Base-by-base conservation (phyloP, 2,329 filamentous ascomycete genomes). In the Lachnellula willkommii region DNA sequence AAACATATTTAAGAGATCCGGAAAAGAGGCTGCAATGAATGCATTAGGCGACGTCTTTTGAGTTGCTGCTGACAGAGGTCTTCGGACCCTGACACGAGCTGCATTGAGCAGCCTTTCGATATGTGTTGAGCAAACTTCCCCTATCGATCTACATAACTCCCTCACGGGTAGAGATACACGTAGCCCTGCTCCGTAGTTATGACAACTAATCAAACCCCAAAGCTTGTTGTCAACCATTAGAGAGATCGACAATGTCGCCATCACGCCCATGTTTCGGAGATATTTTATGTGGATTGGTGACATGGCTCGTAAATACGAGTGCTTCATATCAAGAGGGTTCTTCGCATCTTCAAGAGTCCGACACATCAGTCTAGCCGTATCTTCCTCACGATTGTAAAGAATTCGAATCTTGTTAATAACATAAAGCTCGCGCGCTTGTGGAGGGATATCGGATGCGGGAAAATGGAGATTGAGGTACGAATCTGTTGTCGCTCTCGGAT, bases 241-340 rank as follows among this genome's bases (percentile, higher is more conserved):
- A 1, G 89, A 94, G 57, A 95, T 90, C 0, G 90, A 95, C 89
- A 95, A 95, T 60, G 89, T 94, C 0, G 90, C 89, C 12, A 89
- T 83, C 1, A 95, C 90, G 4, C 84, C 86, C 90, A 95, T 95
- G 68, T 95, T 90, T 12, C 75, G 80, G 2, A 95, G 76, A 63
- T 95, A 95, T 67, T 94, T 94, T 55, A 95, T 70, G 66, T 94
- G 89, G 42, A 95, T 91, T 0, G 90, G 90, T 0, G 89, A 93
- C 82, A 95, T 95, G 60, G 91, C 89, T 49, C 90, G 83, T 1
- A 95, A 79, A 66, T 94, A 94, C 0, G 87, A 81, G 65, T 94
- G 87, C 1, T 88, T 94, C 69, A 95, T 83, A 68, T 95, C 89
- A 3, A 95, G 72, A 0, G 90, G 89, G 0, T 71, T 77, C 45